Conservation (phyloP, 108 stramenopile species). For the Cyclotella cryptica region DNA sequence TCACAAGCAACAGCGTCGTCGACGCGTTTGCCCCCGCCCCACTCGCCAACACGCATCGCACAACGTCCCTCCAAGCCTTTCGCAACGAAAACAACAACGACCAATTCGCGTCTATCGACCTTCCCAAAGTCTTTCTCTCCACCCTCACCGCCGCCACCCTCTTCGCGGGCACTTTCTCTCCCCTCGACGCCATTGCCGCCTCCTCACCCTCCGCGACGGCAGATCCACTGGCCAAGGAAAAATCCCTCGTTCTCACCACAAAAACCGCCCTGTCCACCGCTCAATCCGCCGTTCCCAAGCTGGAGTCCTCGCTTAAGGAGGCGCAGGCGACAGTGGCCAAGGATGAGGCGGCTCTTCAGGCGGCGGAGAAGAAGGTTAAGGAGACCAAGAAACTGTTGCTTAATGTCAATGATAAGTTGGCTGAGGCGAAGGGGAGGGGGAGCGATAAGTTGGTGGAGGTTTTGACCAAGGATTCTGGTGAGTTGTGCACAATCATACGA, state of each 20-base stretch:
- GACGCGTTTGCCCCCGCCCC: constrained; percentile 4
- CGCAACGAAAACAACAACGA: background rate
- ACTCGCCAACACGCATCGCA: background rate
- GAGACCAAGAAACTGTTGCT: constrained; percentile 4
- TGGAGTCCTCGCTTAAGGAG: background rate
- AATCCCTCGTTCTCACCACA: constrained; percentile 8
- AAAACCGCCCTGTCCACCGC: constrained; percentile 9
- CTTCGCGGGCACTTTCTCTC: background rate
- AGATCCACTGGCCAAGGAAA: constrained; percentile 17
- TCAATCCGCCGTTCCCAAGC: background rate
- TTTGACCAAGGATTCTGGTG: constrained; percentile 20
- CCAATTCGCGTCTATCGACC: background rate
- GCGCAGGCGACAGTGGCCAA: constrained; percentile 12
- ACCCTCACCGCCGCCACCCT: constrained; percentile 14
- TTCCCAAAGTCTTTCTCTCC: constrained; percentile 17
- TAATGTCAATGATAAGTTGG: constrained; percentile 25
- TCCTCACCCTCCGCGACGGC: constrained; percentile 2
- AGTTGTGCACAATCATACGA: background rate
- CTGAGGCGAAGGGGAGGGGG: constrained; percentile 3
- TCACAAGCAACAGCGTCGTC: background rate
- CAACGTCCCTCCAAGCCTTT: background rate
- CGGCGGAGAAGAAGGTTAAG: constrained; percentile 13
- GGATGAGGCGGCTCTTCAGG: background rate
- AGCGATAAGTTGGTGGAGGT: constrained; percentile 18
- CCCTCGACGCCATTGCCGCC: background rate